Conservation (phyloP, 106 monocot genomes). For the Dendrobium huoshanense region DNA sequence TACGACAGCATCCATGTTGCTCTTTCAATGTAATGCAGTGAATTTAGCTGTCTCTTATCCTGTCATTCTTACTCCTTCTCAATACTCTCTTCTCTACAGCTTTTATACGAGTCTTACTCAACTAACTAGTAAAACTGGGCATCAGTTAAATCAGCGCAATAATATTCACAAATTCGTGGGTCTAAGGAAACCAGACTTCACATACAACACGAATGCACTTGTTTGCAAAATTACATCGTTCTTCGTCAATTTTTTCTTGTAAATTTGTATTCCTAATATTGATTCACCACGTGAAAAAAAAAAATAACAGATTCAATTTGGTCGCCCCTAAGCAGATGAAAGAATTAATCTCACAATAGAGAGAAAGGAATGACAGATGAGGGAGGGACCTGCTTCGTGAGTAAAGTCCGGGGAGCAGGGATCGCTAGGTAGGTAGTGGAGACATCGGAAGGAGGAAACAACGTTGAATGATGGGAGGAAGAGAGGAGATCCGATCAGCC, state of each 20-base stretch:
- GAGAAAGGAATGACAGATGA: neutral
- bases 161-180: neutral
- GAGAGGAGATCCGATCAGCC: conserved; percentile 55
- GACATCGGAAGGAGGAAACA: conserved; percentile 41
- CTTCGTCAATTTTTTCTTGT: neutral
- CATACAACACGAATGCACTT: neutral
- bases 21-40: too few species aligned
- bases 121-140: neutral
- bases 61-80: too few species aligned
- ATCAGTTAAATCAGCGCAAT: neutral
- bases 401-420: conserved; percentile 36
- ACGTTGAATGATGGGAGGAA: conserved; percentile 43
- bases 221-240: neutral
- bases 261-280: neutral
- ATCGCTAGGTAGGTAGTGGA: conserved; percentile 24
- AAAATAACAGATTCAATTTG: neutral
- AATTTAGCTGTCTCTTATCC: too few species aligned
- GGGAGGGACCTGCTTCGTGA: conserved; percentile 36
- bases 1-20: too few species aligned
- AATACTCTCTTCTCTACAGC: too few species aligned
- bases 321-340: neutral
- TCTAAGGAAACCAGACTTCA: neutral
- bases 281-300: neutral
- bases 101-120: too few species aligned
- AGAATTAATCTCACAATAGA: neutral